Evolutionary conservation across 148 eudicot genomes (phyloP), one percentile per base, ranked within the genome.

Genomic region (Suaeda aralocaspica): DNA sequence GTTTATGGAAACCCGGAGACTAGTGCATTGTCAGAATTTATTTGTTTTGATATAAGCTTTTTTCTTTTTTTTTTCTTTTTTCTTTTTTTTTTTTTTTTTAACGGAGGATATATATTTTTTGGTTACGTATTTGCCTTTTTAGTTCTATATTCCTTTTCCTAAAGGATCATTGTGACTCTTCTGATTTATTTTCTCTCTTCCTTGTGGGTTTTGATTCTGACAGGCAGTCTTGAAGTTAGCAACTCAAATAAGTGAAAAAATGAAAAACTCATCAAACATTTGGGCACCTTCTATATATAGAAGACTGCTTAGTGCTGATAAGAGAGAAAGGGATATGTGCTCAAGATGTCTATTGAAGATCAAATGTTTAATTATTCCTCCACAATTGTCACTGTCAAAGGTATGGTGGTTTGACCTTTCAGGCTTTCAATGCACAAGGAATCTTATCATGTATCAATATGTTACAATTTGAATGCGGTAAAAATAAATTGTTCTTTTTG

Each of bases 271-370:
- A 39, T 87, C 97, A 77, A 74, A 64, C 67, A 31, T 84, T 78
- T 92, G 97, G 96, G 83, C 80, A 62, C 92, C 97, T 50, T 84
- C 92, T 55, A 77, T 92, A 49, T 92, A 89, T 70, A 85, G 96
- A 84, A 85, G 97, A 82, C 90, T 89, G 49, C 77, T 89, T 62
- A 89, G 92, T 80, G 26, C 51, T 11, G 88, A 92, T 67, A 92
- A 87, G 76, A 87, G 88, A 80, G 90, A 78, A 79, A 83, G 86
- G 72, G 97, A 92, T 73, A 87, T 89, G 85, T 80, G 86, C 62
- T 80, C 84, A 72, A 84, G 97, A 77, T 92, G 97, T 81, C 80
- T 92, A 76, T 76, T 84, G 74, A 89, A 83, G 78, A 70, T 85
- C 46, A 77, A 65, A 59, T 69, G 77, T 64, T 49, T 72, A 60